A percentile compares a stretch with the other conserved stretches of the same genome.
phyloP scores from a whole-genome alignment of 345 rosid genomes.

The Brassica napus region DNA sequence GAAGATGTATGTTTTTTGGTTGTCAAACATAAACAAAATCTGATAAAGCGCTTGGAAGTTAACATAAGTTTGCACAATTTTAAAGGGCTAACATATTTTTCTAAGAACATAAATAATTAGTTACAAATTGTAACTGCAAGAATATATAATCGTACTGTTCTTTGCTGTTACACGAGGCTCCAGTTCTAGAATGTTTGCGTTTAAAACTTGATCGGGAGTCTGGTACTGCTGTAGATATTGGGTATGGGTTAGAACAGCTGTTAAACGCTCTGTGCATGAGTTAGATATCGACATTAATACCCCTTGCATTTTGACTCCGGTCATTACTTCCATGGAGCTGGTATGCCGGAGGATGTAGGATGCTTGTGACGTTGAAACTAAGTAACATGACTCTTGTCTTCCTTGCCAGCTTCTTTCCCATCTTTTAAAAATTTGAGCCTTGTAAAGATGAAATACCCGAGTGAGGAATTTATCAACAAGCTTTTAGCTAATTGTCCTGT shows the following conservation, averaged over 20 bases:
- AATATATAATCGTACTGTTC: background rate
- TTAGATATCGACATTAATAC: background rate
- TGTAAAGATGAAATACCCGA: background rate
- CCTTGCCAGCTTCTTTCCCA: background rate
- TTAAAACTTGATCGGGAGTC: background rate
- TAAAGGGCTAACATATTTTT: too few relatives aligned
- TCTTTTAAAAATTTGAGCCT: background rate
- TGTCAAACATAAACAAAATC: too few relatives aligned
- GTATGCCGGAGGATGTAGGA: background rate
- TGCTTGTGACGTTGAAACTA: slow-evolving; percentile 3
- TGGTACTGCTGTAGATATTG: background rate
- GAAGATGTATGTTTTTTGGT: too few relatives aligned
- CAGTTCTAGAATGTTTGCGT: slow-evolving; percentile 16
- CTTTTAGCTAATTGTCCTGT: background rate
- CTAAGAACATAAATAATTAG: too few relatives aligned
- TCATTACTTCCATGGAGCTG: slow-evolving; percentile 1
- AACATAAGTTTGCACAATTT: too few relatives aligned
- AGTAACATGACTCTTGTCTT: background rate
- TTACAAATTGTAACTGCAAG: too few relatives aligned
- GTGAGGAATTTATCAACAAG: background rate
- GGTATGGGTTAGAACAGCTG: background rate
- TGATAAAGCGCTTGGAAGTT: too few relatives aligned
- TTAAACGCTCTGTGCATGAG: slow-evolving; percentile 12
- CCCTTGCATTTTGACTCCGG: slow-evolving; percentile 4
- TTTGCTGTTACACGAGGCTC: slow-evolving; percentile 4